phyloP scores from a whole-genome alignment of 176 grass and related monocot species.

The Oryza longistaminata region DNA sequence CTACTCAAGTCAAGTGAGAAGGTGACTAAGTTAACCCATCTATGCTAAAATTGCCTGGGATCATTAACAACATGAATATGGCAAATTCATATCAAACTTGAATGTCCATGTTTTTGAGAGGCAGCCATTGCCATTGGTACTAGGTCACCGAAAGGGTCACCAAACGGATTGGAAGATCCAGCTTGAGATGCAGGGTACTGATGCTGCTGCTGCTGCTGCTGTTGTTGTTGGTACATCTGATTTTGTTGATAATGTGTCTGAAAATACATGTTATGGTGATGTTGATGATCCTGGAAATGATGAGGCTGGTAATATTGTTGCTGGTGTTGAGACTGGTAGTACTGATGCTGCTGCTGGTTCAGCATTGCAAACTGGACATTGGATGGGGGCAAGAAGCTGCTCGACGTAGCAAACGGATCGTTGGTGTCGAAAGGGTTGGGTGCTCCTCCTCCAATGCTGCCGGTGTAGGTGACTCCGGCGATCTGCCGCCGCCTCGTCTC shows the following conservation, averaged over 20 bases:
- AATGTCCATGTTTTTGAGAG: constrained; percentile 47
- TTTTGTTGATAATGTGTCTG: constrained; percentile 33
- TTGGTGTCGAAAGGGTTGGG: constrained; percentile 52
- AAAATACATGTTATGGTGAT: constrained; percentile 16
- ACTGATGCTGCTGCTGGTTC: constrained; percentile 53
- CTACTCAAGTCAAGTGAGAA: constrained; percentile 33
- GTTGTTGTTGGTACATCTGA: constrained; percentile 36
- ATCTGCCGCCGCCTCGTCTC: constrained; percentile 77
- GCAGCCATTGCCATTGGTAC: constrained; percentile 27
- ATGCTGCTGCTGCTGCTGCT: constrained; percentile 46
- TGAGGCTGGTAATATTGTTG: constrained; percentile 39
- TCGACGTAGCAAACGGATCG: constrained; percentile 74
- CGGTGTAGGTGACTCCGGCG: constrained; percentile 38
- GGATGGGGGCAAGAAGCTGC: constrained; percentile 52
- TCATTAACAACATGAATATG: not conserved
- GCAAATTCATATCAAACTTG: constrained; percentile 51
- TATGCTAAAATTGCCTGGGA: constrained; percentile 1
- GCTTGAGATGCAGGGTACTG: constrained; percentile 15
- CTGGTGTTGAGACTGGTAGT: constrained; percentile 37
- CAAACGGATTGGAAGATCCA: constrained; percentile 60
- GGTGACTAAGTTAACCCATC: constrained; percentile 2
- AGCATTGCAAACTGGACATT: constrained; percentile 71
- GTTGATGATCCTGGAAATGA: constrained; percentile 33
- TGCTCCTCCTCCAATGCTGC: constrained; percentile 46
- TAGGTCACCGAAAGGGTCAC: constrained; percentile 60